A percentile compares a stretch with the other conserved stretches of the same genome.
Evolutionary conservation across 495 filamentous ascomycete species (phyloP).

Genomic region (Daldinia bambusicola): DNA sequence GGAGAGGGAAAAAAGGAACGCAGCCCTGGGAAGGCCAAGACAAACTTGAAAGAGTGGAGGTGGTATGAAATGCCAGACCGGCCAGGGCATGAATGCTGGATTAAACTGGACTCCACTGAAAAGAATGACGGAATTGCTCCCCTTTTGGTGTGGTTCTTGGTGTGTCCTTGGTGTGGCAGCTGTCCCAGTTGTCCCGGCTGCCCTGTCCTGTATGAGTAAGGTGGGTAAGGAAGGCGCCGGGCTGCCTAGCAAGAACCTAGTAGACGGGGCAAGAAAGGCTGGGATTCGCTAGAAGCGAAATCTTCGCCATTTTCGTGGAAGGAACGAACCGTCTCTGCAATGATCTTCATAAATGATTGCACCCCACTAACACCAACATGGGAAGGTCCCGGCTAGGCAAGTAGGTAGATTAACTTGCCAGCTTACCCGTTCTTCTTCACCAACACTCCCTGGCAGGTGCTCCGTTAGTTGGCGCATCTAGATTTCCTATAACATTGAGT

Average conservation of each 20-base stretch:
- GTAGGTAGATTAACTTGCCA: slow-evolving; percentile 13
- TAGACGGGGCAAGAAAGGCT: too few relatives aligned
- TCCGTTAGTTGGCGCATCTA: slow-evolving; percentile 1
- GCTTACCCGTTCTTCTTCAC: slow-evolving; percentile 7
- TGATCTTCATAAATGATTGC: slow-evolving; percentile 30
- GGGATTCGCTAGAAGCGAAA: not conserved
- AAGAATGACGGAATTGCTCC: slow-evolving; percentile 43
- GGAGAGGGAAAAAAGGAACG: slow-evolving; percentile 18
- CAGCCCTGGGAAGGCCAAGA: slow-evolving; percentile 29
- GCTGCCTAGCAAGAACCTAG: not conserved
- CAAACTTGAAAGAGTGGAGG: slow-evolving; percentile 36
- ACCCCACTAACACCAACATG: slow-evolving; percentile 37
- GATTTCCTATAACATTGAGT: slow-evolving; percentile 8
- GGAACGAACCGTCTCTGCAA: slow-evolving; percentile 13
- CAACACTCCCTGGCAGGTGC: slow-evolving; percentile 27
- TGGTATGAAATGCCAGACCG: slow-evolving; percentile 24
- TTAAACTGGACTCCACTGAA: slow-evolving; percentile 30
- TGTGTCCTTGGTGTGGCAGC: not conserved
- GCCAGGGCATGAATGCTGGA: slow-evolving; percentile 19
- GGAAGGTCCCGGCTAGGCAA: slow-evolving; percentile 25
- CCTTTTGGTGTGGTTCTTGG: slow-evolving; percentile 25
- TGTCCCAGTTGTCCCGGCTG: not conserved
- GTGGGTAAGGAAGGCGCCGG: not conserved
- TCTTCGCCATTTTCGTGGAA: slow-evolving; percentile 6
- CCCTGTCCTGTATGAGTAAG: not conserved